phyloP scores from a whole-genome alignment of 78 protist genomes.

The Dictyostelium brefeldianum region DNA sequence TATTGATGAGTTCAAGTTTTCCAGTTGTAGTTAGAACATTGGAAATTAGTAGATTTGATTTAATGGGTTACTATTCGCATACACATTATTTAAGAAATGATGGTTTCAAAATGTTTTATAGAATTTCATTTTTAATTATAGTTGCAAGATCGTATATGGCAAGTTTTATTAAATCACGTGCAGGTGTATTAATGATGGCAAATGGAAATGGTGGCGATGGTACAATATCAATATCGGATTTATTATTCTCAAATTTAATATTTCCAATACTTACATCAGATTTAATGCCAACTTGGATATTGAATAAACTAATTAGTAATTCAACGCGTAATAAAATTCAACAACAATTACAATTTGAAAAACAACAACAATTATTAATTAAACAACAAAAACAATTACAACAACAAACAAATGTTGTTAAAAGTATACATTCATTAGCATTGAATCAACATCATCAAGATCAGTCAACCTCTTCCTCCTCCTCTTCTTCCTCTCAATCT shows the following conservation, averaged over 20 bases:
- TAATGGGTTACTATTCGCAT: constrained; percentile 76
- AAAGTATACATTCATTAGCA: constrained; percentile 8
- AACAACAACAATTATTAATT: constrained; percentile 7
- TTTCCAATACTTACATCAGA: neutral
- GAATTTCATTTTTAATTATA: neutral
- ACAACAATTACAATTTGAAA: constrained; percentile 3
- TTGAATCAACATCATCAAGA: neutral
- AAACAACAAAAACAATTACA: constrained; percentile 4
- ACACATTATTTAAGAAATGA: constrained; percentile 47
- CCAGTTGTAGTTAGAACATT: constrained; percentile 70
- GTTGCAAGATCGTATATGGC: neutral
- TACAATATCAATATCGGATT: neutral
- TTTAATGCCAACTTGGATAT: neutral
- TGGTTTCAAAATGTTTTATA: neutral
- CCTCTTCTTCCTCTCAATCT: neutral
- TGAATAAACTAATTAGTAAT: neutral
- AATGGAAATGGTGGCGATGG: neutral
- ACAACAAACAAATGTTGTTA: constrained; percentile 21
- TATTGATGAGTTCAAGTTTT: constrained; percentile 74
- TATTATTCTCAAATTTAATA: neutral
- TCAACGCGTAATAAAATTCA: neutral
- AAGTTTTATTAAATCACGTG: neutral
- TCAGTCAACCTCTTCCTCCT: constrained; percentile 1
- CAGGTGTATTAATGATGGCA: neutral
- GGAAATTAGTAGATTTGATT: constrained; percentile 72